Base-by-base conservation (phyloP, 129 eudicot species). In the Tagetes erecta region DNA sequence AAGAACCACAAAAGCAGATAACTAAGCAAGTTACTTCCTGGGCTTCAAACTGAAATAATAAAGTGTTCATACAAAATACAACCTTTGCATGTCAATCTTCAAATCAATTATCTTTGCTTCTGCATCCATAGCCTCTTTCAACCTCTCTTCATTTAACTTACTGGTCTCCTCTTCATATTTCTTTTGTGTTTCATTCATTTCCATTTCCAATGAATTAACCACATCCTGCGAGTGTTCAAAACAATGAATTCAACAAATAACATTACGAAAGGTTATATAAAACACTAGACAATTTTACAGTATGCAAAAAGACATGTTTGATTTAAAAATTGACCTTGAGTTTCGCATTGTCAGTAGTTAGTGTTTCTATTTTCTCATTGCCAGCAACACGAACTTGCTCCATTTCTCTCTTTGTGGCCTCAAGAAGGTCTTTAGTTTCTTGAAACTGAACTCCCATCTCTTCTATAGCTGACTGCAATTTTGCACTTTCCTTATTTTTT, bases 61-160 rank as follows among this genome's bases (percentile, higher is more conserved):
- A 49, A 49, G 35, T 44, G 68, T 42, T 55, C 33, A 64, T 64
- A 60, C 36, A 60, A 62, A 62, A 34, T 62, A 75, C 70, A 75
- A 92, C 98, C 96, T 84, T 70, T 92, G 96, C 88, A 83, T 84
- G 51, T 49, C 71, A 37, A 87, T 82, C 88, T 89, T 92, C 68
- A 89, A 78, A 71, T 86, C 85, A 85, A 92, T 82, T 39, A 89
- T 82, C 84, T 76, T 83, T 31, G 88, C 67, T 80, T 91, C 97
- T 72, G 92, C 92, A 56, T 88, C 92, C 81, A 80, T 37, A 34
- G 90, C 87, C 71, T 86, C 87, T 75, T 82, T 84, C 74, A 86
- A 78, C 63, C 89, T 69, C 44, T 91, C 97, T 74, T 85, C 91
- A 70, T 91, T 82, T 65, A 86, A 80, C 70, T 80, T 86, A 76